Percentiles rank a stretch among this genome's conserved stretches.
phyloP scores from a whole-genome alignment of 305 asterid species.

The Striga hermonthica region DNA sequence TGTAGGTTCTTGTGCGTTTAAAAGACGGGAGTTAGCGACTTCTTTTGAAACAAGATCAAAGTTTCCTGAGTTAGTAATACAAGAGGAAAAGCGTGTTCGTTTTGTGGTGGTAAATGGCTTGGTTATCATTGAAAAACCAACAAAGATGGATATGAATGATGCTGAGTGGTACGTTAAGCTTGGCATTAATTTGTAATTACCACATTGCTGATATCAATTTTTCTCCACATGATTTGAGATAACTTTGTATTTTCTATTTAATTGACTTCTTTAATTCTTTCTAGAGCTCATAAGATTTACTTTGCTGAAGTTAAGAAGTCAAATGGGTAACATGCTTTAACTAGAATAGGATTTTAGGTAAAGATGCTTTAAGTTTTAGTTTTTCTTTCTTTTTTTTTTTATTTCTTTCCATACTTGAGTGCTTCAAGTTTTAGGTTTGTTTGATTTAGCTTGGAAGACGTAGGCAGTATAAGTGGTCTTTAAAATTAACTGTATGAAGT shows the following conservation, averaged over 20 bases:
- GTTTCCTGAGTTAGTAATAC: conserved; percentile 94
- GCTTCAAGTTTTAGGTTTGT: conserved; percentile 21
- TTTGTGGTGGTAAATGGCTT: conserved; percentile 97
- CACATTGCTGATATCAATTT: conserved; percentile 12
- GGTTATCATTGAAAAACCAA: conserved; percentile 76
- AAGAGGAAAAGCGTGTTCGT: conserved; percentile 97
- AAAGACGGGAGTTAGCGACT: conserved; percentile 92
- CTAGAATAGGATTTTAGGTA: conserved; percentile 20
- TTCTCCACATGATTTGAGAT: conserved; percentile 22
- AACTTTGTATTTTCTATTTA: conserved; percentile 1
- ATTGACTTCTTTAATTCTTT: neutral
- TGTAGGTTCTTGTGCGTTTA: conserved; percentile 68
- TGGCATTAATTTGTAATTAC: conserved; percentile 5
- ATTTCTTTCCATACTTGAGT: neutral
- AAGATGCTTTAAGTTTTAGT: neutral
- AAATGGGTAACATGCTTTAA: conserved; percentile 1
- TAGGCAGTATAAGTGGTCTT: conserved; percentile 13
- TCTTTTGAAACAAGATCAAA: conserved; percentile 92
- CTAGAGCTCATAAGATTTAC: no score
- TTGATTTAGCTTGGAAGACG: conserved; percentile 12
- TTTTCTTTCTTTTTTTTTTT: no score
- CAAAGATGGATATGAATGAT: conserved; percentile 62
- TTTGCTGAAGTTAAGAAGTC: conserved; percentile 15
- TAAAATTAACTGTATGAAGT: no score
- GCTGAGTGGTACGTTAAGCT: conserved; percentile 71